Evolutionary conservation across 805 yeast species (phyloP).

Genomic region (Starmerella khaoyaiensis): DNA sequence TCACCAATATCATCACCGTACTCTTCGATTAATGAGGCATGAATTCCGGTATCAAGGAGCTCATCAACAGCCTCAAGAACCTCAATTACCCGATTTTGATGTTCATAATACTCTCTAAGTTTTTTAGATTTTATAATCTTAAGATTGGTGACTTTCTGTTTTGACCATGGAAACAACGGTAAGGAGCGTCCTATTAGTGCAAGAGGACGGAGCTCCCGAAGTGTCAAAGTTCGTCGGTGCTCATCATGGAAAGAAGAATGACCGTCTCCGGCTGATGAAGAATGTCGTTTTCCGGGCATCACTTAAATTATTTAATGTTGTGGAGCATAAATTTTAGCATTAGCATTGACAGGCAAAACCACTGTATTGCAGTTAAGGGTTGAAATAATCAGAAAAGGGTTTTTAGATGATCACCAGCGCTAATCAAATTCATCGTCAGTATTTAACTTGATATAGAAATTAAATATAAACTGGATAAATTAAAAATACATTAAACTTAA

Average conservation of each 20-base stretch:
- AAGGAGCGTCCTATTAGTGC: constrained; percentile 35
- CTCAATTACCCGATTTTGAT: constrained; percentile 49
- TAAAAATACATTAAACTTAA: background rate
- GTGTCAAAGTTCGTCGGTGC: constrained; percentile 22
- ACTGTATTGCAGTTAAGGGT: too few species aligned
- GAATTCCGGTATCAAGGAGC: constrained; percentile 58
- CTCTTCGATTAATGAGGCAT: constrained; percentile 47
- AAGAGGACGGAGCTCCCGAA: constrained; percentile 37
- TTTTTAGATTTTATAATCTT: constrained; percentile 20
- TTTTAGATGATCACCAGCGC: too few species aligned
- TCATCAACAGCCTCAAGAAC: constrained; percentile 48
- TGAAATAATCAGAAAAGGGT: too few species aligned
- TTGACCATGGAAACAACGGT: constrained; percentile 35
- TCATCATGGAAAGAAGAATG: background rate
- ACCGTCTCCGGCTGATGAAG: constrained; percentile 1
- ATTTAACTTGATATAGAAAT: too few species aligned
- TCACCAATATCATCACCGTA: constrained; percentile 36
- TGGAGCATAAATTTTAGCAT: too few species aligned
- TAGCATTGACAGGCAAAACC: too few species aligned
- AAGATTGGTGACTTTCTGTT: constrained; percentile 13
- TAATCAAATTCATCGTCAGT: too few species aligned
- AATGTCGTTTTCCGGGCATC: constrained; percentile 4
- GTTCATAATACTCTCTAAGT: constrained; percentile 35
- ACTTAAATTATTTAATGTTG: too few species aligned
- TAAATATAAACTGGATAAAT: background rate